These are phyloP conservation scores for Volvox carteri DNA, from an alignment of 163 green algal species.

Conservation along the genomic window DNA sequence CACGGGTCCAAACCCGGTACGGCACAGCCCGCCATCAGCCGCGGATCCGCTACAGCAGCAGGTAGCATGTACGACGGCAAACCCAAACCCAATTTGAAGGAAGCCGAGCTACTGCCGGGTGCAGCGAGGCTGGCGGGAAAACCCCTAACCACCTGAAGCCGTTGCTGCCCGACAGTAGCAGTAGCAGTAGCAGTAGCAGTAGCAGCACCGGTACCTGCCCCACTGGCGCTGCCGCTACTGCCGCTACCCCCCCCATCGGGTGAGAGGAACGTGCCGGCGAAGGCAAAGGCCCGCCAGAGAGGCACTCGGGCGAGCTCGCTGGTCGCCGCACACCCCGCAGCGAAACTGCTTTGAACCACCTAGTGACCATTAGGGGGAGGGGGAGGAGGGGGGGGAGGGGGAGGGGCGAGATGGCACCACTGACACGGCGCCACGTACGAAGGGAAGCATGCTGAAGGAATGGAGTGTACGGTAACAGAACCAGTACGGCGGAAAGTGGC, in stretches of 20 bases:
- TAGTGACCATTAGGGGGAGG: too few species aligned
- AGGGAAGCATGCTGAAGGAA: too few species aligned
- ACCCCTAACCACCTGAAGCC: background rate
- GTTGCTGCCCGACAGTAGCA: background rate
- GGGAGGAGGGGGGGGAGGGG: too few species aligned
- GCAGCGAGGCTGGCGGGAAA: background rate
- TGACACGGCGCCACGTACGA: too few species aligned
- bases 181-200: too few species aligned
- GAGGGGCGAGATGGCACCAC: too few species aligned
- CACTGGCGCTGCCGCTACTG: background rate
- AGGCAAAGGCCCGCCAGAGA: conserved; percentile 15
- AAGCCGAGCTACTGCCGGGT: background rate
- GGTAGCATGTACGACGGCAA: background rate
- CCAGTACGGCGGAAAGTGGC: too few species aligned
- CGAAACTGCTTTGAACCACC: conserved; percentile 12
- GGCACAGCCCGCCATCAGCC: background rate
- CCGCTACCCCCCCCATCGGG: background rate
- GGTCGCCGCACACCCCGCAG: conserved; percentile 1
- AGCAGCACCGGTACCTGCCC: too few species aligned
- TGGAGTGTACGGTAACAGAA: too few species aligned
- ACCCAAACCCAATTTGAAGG: conserved; percentile 8
- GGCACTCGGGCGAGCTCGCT: background rate
- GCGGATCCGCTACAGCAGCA: background rate
- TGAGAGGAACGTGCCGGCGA: too few species aligned
- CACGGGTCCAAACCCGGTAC: conserved; percentile 12